Percentiles rank a stretch among this genome's conserved stretches.
These are phyloP conservation scores for Diaporthe amygdali DNA, from an alignment of 2,329 filamentous ascomycete genomes.

Conservation along the genomic window DNA sequence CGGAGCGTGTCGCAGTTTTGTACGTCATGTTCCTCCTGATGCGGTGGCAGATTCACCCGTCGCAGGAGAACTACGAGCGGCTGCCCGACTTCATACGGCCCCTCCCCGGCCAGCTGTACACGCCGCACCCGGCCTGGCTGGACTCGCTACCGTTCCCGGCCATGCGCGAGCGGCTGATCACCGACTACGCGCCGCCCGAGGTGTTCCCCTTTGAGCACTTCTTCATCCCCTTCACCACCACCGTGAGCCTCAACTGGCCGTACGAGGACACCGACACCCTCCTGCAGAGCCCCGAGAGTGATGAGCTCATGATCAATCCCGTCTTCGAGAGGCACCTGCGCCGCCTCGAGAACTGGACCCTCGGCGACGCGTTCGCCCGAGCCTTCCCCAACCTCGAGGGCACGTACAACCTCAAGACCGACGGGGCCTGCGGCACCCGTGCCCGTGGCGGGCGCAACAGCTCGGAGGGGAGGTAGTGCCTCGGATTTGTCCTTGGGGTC, in stretches of 20 bases:
- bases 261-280: conserved; percentile 77
- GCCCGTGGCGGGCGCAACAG: not conserved
- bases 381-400: conserved; percentile 64
- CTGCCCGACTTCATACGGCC: conserved; percentile 78
- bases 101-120: conserved; percentile 67
- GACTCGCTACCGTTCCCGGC: conserved; percentile 81
- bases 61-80: conserved; percentile 77
- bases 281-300: conserved; percentile 59
- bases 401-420: conserved; percentile 44
- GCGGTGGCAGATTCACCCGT: conserved; percentile 84
- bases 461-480: not conserved
- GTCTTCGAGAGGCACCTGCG: conserved; percentile 83
- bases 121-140: conserved; percentile 78
- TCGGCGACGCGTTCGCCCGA: conserved; percentile 72
- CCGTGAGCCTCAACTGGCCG: conserved; percentile 81
- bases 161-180: conserved; percentile 72
- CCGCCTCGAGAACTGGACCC: conserved; percentile 79
- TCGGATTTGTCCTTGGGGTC: not conserved
- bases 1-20: conserved; percentile 81
- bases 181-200: conserved; percentile 46
- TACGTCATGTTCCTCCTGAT: conserved; percentile 88
- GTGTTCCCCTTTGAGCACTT: conserved; percentile 77
- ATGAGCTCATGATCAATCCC: conserved; percentile 81
- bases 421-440: not conserved
- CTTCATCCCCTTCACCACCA: conserved; percentile 81